Conservation (phyloP, 2,329 filamentous ascomycete species). For the Ilyonectria sp. region DNA sequence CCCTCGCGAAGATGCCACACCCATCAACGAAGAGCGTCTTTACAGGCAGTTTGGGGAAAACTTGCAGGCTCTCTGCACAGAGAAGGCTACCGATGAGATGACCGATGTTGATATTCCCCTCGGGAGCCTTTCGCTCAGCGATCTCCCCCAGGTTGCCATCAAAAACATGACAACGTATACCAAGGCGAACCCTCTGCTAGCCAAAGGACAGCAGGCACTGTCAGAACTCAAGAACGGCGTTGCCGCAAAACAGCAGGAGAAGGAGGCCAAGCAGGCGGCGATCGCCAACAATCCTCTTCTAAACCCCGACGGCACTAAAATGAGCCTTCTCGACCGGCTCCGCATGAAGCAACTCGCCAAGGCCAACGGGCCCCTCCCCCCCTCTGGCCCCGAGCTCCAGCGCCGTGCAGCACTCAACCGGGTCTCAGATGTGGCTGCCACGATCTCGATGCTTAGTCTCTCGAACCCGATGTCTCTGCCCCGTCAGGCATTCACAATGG, state of each 20-base stretch:
- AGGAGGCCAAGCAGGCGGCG: constrained; percentile 55
- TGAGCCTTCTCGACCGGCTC: constrained; percentile 82
- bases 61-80: constrained; percentile 63
- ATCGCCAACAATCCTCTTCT: constrained; percentile 51
- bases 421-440: constrained; percentile 76
- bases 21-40: constrained; percentile 66
- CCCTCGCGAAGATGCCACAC: constrained; percentile 52
- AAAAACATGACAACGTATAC: constrained; percentile 48
- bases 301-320: constrained; percentile 66
- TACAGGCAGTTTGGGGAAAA: constrained; percentile 69
- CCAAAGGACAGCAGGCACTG: constrained; percentile 79
- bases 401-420: constrained; percentile 77
- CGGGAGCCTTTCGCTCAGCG: constrained; percentile 66
- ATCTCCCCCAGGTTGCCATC: constrained; percentile 56
- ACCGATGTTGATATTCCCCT: constrained; percentile 43
- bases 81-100: constrained; percentile 43
- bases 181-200: constrained; percentile 70
- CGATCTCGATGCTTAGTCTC: constrained; percentile 76
- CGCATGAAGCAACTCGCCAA: constrained; percentile 77
- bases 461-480: constrained; percentile 64
- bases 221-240: constrained; percentile 77
- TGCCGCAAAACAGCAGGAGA: constrained; percentile 65
- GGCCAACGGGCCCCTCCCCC: constrained; percentile 68
- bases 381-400: constrained; percentile 70
- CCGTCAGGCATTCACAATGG: constrained; percentile 76